Conservation (phyloP, 441 rosid genomes). For the Codiaeum variegatum region DNA sequence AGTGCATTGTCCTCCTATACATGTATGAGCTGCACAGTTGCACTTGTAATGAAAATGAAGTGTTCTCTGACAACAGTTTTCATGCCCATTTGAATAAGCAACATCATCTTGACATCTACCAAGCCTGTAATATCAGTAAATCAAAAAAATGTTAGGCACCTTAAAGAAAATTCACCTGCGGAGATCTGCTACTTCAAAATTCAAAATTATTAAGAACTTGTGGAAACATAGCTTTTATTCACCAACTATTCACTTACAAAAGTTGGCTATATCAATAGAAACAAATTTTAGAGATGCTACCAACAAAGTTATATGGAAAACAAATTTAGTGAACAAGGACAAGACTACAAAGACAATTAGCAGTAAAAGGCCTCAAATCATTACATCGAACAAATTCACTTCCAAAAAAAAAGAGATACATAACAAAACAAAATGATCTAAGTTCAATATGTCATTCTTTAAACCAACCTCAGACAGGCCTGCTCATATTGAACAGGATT, state of each 20-base stretch:
- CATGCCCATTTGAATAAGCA: conserved; percentile 24
- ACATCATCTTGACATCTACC: conserved; percentile 26
- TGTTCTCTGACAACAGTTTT: conserved; percentile 31
- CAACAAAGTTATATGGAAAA: neutral
- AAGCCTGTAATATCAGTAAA: conserved; percentile 27
- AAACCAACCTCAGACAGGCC: conserved; percentile 30
- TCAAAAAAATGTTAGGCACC: neutral
- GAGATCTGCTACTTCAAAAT: neutral
- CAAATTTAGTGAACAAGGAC: neutral
- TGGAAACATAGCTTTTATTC: neutral
- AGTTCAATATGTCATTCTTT: conserved; percentile 1
- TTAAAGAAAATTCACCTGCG: neutral
- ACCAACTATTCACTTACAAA: neutral
- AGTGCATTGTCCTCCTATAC: conserved; percentile 25
- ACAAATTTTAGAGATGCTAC: neutral
- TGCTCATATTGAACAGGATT: conserved; percentile 25
- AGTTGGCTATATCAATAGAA: neutral
- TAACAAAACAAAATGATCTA: neutral
- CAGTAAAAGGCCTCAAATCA: neutral
- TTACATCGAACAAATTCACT: neutral
- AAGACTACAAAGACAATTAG: neutral
- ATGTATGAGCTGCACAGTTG: conserved; percentile 25
- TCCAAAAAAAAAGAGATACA: neutral
- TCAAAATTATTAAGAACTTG: conserved; percentile 1
- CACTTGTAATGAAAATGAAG: conserved; percentile 27